phyloP scores from a whole-genome alignment of 1,139 yeast species.

The Candida freyschussii region DNA sequence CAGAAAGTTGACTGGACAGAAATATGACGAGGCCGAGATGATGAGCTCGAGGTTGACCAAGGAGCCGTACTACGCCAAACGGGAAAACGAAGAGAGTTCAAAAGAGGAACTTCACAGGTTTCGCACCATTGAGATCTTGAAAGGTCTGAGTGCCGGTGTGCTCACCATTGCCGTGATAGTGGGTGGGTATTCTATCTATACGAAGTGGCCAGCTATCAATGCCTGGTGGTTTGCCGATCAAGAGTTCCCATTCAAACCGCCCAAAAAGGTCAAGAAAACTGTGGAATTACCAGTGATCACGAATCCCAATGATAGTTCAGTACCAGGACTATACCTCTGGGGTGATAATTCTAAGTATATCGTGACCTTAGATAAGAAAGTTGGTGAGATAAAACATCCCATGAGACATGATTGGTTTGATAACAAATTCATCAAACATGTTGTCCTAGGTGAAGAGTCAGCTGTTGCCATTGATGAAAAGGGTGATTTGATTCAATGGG shows the following conservation, averaged over 20 bases:
- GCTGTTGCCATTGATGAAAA: conserved; percentile 61
- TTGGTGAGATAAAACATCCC: conserved; percentile 45
- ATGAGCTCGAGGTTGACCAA: conserved; percentile 13
- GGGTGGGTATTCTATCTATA: conserved; percentile 15
- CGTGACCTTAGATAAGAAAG: conserved; percentile 32
- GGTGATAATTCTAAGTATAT: conserved; percentile 43
- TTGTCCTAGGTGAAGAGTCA: conserved; percentile 47
- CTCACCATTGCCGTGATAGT: conserved; percentile 17
- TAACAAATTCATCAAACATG: conserved; percentile 50
- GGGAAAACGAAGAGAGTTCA: conserved; percentile 9
- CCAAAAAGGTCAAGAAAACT: conserved; percentile 13
- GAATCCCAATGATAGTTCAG: conserved; percentile 30
- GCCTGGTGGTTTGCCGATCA: conserved; percentile 17
- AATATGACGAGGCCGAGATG: conserved; percentile 17
- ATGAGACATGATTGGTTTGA: conserved; percentile 62
- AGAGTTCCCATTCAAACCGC: conserved; percentile 5
- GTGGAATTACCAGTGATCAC: conserved; percentile 25
- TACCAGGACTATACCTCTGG: conserved; percentile 52
- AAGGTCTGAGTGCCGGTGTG: conserved; percentile 17
- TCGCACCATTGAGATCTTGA: conserved; percentile 15
- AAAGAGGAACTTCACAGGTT: conserved; percentile 16
- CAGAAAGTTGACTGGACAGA: conserved; percentile 11
- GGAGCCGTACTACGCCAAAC: conserved; percentile 18
- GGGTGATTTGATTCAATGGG: conserved; percentile 79
- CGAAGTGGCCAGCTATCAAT: conserved; percentile 15